Base-by-base conservation (phyloP, 1,139 yeast species). In the Sugiyamaella grinbergsii region DNA sequence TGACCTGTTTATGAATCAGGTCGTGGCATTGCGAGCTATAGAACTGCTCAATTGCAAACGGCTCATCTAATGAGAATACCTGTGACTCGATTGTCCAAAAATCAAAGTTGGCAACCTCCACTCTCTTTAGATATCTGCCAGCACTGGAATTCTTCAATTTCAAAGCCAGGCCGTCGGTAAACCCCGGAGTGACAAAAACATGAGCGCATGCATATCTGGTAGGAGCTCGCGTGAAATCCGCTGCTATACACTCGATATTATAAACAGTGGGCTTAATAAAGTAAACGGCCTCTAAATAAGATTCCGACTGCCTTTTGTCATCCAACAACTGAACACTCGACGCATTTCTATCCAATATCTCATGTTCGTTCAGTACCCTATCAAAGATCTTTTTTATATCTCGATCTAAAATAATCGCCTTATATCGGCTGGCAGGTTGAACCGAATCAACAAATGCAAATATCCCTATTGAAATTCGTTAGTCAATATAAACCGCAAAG, bases 21-120 rank as follows among this genome's bases (percentile, higher is more conserved):
- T 82, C 83, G 29, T 73, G 67, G 63, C 95, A 89, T 51, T 79
- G 74, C 36, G 73, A 74, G 63, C 87, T 89, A 68, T 82, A 90
- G 62, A 85, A 86, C 32, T 83, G 74, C 40, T 91, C 91, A 69
- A 89, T 74, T 1, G 95, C 79, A 58, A 81, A 53, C 1, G 67
- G 61, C 39, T 68, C 64, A 40, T 66, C 64, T 71, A 68, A 64
- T 8, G 80, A 67, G 60, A 78, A 81, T 2, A 73, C 73, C 38
- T 72, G 73, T 0, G 77, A 60, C 62, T 81, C 84, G 26, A 73
- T 67, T 4, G 85, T 81, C 50, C 70, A 62, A 40, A 75, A 73
- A 32, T 74, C 74, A 29, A 81, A 57, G 43, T 63, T 60, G 10
- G 63, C 67, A 2, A 51, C 57, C 15, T 59, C 62, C 16, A 68